Base-by-base conservation (phyloP, 495 filamentous ascomycete genomes). In the Aspergillus biplanus region DNA sequence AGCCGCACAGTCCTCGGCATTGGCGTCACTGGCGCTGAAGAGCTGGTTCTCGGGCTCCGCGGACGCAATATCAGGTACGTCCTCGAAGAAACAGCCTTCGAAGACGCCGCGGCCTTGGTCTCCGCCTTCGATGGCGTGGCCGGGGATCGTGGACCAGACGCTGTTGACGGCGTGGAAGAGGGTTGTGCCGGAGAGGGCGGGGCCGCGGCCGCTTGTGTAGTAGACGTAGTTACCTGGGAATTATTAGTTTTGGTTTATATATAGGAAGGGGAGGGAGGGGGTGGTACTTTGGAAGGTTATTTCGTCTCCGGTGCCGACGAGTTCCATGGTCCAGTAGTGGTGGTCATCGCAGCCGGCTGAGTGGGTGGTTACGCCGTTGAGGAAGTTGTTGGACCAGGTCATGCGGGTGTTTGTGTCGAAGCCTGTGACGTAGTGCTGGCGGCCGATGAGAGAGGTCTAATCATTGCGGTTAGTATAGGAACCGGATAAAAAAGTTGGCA, bases 131-230 rank as follows among this genome's bases (percentile, higher is more conserved):
- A 49, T 16, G 46, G 46, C 15, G 18, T 49, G 46, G 15, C 46
- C 46, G 18, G 15, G 15, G 46, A 16, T 49, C 7, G 15, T 21
- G 46, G 46, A n/a, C 46, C 46, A 49, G 18, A 49, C 46, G 18
- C 46, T 49, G 18, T 49, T 49, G 15, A 49, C 46, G 15, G 46
- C 46, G 46, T 49, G 46, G 46, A 49, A 49, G 46, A 49, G 46
- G 46, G 46, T 49, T 8, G 15, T 49, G 15, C 46, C 46, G 3
- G 15, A 16, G 4, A 49, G 46, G 3, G 46, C 46, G 8, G 46
- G 46, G 0, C 46, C 18, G 18, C 46, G 46, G 3, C 46, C 46
- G 8, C 6, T 16, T 12, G 46, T 49, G 1, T 49, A 18, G 15
- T 49, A 49, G 15, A 49, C 6, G 7, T 49, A 49, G 46, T 49